These are phyloP conservation scores for Taxillus chinensis DNA, from an alignment of 164 flowering plant species.

Conservation along the genomic window DNA sequence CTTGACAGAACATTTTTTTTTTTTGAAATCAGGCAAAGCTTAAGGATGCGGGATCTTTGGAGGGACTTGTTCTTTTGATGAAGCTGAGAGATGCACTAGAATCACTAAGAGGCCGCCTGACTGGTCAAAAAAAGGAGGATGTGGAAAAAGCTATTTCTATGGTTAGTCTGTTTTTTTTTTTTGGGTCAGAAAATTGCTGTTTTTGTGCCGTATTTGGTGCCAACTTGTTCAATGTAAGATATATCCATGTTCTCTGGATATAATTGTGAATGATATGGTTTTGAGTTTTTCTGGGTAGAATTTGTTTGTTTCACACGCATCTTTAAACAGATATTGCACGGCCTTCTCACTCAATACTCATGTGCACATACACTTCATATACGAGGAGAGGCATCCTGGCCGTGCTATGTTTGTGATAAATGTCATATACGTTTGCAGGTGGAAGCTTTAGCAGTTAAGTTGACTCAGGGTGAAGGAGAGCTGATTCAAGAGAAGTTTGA, in stretches of 20 bases:
- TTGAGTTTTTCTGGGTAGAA: no score
- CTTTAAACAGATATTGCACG: no score
- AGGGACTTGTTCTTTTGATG: conserved; percentile 64
- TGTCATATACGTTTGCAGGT: conserved; percentile 28
- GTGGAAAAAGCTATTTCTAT: conserved; percentile 63
- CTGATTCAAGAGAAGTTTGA: conserved; percentile 67
- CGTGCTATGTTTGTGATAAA: background rate
- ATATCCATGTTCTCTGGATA: no score
- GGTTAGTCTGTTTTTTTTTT: conserved; percentile 24
- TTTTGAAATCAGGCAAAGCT: conserved; percentile 42
- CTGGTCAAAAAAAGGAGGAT: conserved; percentile 66
- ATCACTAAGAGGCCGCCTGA: conserved; percentile 47
- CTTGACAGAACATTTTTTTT: no score
- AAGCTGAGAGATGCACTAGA: conserved; percentile 74
- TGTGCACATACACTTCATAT: no score
- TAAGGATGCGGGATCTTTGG: conserved; percentile 54
- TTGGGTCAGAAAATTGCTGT: background rate
- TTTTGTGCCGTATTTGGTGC: background rate
- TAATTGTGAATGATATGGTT: no score
- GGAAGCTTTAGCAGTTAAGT: conserved; percentile 66
- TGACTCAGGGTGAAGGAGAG: conserved; percentile 70
- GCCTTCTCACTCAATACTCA: no score
- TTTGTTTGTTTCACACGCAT: no score
- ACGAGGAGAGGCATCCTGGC: background rate
- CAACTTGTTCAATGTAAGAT: no score